Evolutionary conservation across 176 grass and related monocot species (phyloP), one percentile per base, ranked within the genome.

Genomic region (Zea mays): DNA sequence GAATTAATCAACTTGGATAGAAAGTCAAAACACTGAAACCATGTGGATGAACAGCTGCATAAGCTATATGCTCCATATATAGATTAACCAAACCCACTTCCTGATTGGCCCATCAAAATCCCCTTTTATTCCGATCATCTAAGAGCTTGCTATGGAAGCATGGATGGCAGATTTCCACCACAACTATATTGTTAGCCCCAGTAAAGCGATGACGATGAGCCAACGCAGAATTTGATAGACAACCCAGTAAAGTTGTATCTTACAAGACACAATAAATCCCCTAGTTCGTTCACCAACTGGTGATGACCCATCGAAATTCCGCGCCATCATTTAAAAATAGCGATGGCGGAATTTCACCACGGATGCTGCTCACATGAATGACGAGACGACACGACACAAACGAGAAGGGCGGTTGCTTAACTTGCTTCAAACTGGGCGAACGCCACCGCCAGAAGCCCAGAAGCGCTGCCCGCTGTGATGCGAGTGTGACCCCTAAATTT

Each of bases 291-390:
- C 43, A 65, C 62, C n/a, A 39, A 67, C 56, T 51, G 55, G 21
- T 21, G 55, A 21, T 55, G 10, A 27, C 62, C 46, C 61, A 66
- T 43, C n/a, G 38, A 65, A 82, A 82, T 57, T 36, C 70, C 14
- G 4, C 49, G 27, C 48, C 71, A 57, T 55, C 71, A 65, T 62
- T 82, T 56, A 75, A 82, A 82, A 75, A 50, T 67, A 82, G 80
- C 19, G 80, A 82, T 67, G 80, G 60, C 5, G 80, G 42, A 27
- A 66, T 67, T 82, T 47, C 71, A 66, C 38, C 39, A 58, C 5
- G 10, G 55, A 67, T 44, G 17, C 42, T 16, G 49, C 42, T 12
- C 46, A 15, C 61, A 65, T 21, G 46, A 17, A 59, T 79, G 8
- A 21, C 8, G 52, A n/a, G 5, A 60, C 27, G 13, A 47, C 48